Conservation (phyloP, 768 basidiomycete genomes). For the Boletales sp. region DNA sequence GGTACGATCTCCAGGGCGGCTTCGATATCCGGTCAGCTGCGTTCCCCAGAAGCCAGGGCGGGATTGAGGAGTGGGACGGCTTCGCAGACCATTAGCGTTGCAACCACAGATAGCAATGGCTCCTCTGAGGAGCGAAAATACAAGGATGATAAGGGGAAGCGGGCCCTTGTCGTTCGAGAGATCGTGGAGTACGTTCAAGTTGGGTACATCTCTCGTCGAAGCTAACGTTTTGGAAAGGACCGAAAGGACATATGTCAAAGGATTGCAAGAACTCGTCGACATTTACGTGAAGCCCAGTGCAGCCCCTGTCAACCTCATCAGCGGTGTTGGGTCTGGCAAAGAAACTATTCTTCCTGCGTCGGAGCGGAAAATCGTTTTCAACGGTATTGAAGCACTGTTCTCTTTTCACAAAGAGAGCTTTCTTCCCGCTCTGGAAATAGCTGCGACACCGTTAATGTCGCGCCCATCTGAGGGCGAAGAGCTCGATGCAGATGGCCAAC, state of each 20-base stretch:
- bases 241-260: constrained; percentile 91
- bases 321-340: constrained; percentile 66
- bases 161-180: constrained; percentile 82
- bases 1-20: constrained; percentile 52
- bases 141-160: constrained; percentile 87
- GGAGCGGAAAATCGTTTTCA: constrained; percentile 90
- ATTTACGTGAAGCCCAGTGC: constrained; percentile 91
- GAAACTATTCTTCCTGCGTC: constrained; percentile 82
- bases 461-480: constrained; percentile 41
- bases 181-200: constrained; percentile 73
- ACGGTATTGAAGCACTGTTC: constrained; percentile 83
- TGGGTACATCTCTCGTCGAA: neutral
- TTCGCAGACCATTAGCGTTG: constrained; percentile 69
- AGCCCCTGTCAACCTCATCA: constrained; percentile 63
- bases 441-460: constrained; percentile 65
- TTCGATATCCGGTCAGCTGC: constrained; percentile 53
- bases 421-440: constrained; percentile 82
- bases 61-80: constrained; percentile 57
- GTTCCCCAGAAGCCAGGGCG: constrained; percentile 61
- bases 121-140: constrained; percentile 81
- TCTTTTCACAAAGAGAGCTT: constrained; percentile 93
- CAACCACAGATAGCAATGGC: constrained; percentile 66
- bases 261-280: constrained; percentile 89
- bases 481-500: constrained; percentile 65
- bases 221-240: constrained; percentile 52